phyloP scores from a whole-genome alignment of 495 filamentous ascomycete species.

The Penicillium turbatum region DNA sequence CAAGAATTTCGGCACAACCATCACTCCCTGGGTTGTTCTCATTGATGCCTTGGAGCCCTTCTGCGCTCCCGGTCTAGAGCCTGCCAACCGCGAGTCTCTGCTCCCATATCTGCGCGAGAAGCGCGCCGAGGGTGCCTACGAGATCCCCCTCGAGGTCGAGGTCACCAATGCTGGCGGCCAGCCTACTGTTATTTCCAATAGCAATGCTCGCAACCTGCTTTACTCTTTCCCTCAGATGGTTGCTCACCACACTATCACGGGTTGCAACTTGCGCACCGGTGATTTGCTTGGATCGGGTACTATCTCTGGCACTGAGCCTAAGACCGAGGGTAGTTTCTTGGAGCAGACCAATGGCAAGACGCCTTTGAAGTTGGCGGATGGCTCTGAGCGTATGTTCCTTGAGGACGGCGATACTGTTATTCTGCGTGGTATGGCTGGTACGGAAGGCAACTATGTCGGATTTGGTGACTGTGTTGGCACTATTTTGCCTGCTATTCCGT shows the following conservation, averaged over 20 bases:
- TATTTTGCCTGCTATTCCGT: slow-evolving; percentile 44
- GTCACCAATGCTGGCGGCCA: slow-evolving; percentile 62
- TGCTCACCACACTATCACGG: slow-evolving; percentile 82
- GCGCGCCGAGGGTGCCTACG: slow-evolving; percentile 58
- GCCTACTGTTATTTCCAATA: slow-evolving; percentile 60
- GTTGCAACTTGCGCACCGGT: slow-evolving; percentile 76
- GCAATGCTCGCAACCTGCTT: slow-evolving; percentile 67
- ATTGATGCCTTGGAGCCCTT: slow-evolving; percentile 78
- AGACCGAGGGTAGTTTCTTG: slow-evolving; percentile 68
- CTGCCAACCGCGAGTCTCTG: slow-evolving; percentile 54
- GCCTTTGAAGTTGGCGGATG: slow-evolving; percentile 61
- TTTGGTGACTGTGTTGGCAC: slow-evolving; percentile 68
- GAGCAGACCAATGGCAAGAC: slow-evolving; percentile 73
- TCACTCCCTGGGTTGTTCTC: slow-evolving; percentile 86
- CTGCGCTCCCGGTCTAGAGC: slow-evolving; percentile 52
- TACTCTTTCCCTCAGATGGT: slow-evolving; percentile 96
- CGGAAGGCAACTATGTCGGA: slow-evolving; percentile 59
- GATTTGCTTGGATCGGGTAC: slow-evolving; percentile 89
- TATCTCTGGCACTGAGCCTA: slow-evolving; percentile 66
- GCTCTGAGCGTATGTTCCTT: slow-evolving; percentile 69
- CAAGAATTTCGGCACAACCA: slow-evolving; percentile 91
- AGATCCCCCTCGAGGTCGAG: slow-evolving; percentile 72
- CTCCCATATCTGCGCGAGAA: slow-evolving; percentile 69
- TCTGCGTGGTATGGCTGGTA: slow-evolving; percentile 63
- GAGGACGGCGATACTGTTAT: slow-evolving; percentile 80